A percentile compares a stretch with the other conserved stretches of the same genome.
phyloP scores from a whole-genome alignment of 2,329 filamentous ascomycete species.

The Hypoxylon sp. region DNA sequence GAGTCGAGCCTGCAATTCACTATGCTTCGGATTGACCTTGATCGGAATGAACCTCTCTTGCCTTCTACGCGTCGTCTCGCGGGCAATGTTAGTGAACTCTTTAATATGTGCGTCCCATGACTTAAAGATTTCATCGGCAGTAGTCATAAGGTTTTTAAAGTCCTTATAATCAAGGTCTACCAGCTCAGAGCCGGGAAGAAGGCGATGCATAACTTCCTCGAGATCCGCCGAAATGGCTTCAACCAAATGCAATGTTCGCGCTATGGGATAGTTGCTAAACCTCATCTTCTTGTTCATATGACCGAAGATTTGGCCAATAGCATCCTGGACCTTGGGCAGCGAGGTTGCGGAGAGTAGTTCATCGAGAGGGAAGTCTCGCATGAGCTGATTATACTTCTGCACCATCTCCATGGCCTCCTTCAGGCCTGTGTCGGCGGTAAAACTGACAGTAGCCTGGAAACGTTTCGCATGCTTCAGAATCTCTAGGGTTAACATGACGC shows the following conservation, averaged over 20 bases:
- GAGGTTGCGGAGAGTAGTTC: constrained; percentile 94
- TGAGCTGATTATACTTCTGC: constrained; percentile 98
- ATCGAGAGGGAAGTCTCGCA: constrained; percentile 97
- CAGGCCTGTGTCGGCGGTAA: constrained; percentile 93
- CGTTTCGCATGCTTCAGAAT: constrained; percentile 97
- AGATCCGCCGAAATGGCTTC: constrained; percentile 96
- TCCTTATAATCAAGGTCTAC: constrained; percentile 94
- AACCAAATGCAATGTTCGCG: constrained; percentile 91
- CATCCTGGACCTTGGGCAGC: constrained; percentile 88
- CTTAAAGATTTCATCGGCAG: constrained; percentile 87
- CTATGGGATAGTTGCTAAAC: constrained; percentile 95
- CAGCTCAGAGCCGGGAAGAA: constrained; percentile 88
- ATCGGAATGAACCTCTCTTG: constrained; percentile 99
- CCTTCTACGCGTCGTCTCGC: constrained; percentile 91
- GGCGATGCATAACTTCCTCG: constrained; percentile 85
- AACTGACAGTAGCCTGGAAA: constrained; percentile 97
- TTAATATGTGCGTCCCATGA: constrained; percentile 97
- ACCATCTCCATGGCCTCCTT: constrained; percentile 97
- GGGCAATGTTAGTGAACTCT: constrained; percentile 97
- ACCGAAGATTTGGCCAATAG: constrained; percentile 88
- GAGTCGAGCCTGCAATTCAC: constrained; percentile 88
- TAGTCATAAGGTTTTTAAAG: constrained; percentile 87
- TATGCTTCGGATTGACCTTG: constrained; percentile 91
- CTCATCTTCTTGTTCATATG: constrained; percentile 99
- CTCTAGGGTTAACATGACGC: constrained; percentile 91